Conservation (phyloP, 352 stramenopile genomes). For the Globisporangium perplexum region DNA sequence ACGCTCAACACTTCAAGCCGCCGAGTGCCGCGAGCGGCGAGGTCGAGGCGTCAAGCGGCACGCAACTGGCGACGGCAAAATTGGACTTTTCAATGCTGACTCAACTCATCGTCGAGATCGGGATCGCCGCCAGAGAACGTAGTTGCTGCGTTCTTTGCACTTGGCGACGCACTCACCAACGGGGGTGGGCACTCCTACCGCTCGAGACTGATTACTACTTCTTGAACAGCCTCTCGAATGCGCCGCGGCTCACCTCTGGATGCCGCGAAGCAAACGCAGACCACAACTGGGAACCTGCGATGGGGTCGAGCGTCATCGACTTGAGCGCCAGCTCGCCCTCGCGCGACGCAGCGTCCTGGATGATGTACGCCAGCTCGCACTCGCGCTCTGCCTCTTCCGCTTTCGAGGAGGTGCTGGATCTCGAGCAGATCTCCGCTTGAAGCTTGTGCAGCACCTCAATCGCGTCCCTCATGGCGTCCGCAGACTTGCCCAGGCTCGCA, state of each 20-base stretch:
- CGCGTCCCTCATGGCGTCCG: conserved; percentile 16
- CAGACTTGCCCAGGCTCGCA: conserved; percentile 6
- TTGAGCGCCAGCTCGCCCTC: conserved; percentile 32
- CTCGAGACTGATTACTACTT: conserved; percentile 3
- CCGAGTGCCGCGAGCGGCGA: too few relatives aligned
- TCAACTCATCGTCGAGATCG: too few relatives aligned
- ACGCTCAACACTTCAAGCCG: too few relatives aligned
- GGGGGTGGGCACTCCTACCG: too few relatives aligned
- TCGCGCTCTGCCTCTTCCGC: conserved; percentile 7
- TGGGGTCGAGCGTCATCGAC: conserved; percentile 28
- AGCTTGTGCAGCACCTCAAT: conserved; percentile 21
- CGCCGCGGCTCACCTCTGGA: conserved; percentile 23
- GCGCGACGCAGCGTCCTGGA: conserved; percentile 21
- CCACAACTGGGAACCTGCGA: conserved; percentile 21
- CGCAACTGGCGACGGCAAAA: too few relatives aligned
- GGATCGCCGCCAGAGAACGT: too few relatives aligned
- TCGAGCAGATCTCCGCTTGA: conserved; percentile 12
- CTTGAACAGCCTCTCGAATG: conserved; percentile 26
- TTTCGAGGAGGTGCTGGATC: neutral
- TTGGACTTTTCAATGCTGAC: too few relatives aligned
- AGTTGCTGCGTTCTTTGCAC: too few relatives aligned
- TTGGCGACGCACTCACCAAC: too few relatives aligned
- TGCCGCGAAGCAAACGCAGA: conserved; percentile 20
- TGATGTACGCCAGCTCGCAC: conserved; percentile 20
- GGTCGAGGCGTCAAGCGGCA: too few relatives aligned